Base-by-base conservation (phyloP, 768 basidiomycete genomes). In the Leccinum disarticulatum region DNA sequence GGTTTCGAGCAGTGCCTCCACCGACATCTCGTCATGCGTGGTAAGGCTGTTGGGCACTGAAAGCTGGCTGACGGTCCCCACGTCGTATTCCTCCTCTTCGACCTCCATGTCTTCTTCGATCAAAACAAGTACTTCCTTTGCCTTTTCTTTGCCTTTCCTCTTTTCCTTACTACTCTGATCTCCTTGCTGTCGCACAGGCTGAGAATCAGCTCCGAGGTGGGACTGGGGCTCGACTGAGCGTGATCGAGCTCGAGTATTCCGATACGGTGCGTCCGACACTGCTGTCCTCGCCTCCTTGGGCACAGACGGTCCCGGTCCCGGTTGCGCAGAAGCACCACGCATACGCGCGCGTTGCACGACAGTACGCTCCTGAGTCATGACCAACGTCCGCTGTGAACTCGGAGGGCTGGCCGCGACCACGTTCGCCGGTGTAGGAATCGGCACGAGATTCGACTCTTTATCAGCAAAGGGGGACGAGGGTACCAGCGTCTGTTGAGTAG, bases 401-500 rank as follows among this genome's bases (percentile, higher is more conserved):
- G 58, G 53, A 9, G 61, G 64, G 25, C 17, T 6, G 17, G 10
- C 31, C 22, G 56, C 51, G 1, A 33, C 36, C 30, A 17, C 46
- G 8, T 28, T 59, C n/a, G 35, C 33, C 17, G 59, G 43, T 1
- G 55, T 47, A 8, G 38, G 27, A 35, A 7, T 9, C 4, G 25
- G 25, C 7, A 17, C 36, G 2, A 30, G 1, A 11, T 15, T 7
- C 25, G 4, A 50, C 11, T 58, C 53, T 19, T 57, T 70, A 9
- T 38, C 54, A 9, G 46, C 25, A 25, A 5, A 17, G 1, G 13
- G 50, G 43, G 71, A 68, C 17, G 71, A 68, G 1, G 63, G 63
- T 5, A 74, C 52, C 43, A 73, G 27, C 0, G 72, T 73, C 30
- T 60, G 61, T 27, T 74, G 71, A 6, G 73, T 73, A 53, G 65